These are phyloP conservation scores for Penicillium digitatum DNA, from an alignment of 2,329 filamentous ascomycete species.

Conservation along the genomic window DNA sequence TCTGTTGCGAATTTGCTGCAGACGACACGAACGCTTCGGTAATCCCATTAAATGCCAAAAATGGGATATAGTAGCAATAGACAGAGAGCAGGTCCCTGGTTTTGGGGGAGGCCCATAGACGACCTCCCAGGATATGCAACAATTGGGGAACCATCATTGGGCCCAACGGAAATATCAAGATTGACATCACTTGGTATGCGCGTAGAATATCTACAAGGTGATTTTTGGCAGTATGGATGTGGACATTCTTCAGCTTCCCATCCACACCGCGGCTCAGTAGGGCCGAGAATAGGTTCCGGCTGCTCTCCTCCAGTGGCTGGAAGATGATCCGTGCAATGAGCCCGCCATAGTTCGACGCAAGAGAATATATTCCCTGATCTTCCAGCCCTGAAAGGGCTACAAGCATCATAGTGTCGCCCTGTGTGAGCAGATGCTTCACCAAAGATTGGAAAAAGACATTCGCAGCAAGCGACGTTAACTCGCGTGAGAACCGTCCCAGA, in stretches of 20 bases:
- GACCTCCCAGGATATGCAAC: constrained; percentile 70
- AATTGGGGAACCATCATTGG: constrained; percentile 71
- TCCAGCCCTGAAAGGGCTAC: constrained; percentile 69
- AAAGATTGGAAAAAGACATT: constrained; percentile 83
- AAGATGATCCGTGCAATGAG: constrained; percentile 84
- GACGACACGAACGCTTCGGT: constrained; percentile 89
- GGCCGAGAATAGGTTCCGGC: constrained; percentile 81
- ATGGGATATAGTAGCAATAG: constrained; percentile 91
- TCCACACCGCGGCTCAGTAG: constrained; percentile 54
- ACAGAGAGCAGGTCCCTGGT: constrained; percentile 69
- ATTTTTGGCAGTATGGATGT: constrained; percentile 28
- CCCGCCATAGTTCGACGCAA: constrained; percentile 92
- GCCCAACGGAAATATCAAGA: constrained; percentile 65
- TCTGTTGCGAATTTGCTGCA: constrained; percentile 69
- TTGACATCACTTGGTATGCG: constrained; percentile 69
- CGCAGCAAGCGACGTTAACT: constrained; percentile 68
- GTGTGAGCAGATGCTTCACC: constrained; percentile 89
- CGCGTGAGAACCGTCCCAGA: constrained; percentile 61
- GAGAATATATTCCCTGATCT: constrained; percentile 85
- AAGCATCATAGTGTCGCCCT: constrained; percentile 88
- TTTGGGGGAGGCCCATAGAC: constrained; percentile 68
- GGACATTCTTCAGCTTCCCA: constrained; percentile 15
- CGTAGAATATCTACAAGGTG: constrained; percentile 55
- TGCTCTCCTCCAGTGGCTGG: constrained; percentile 92
- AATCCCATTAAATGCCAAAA: constrained; percentile 86